Evolutionary conservation across 371 early-diverging fungal genomes (phyloP).

Genomic region (Nematocida sp.): DNA sequence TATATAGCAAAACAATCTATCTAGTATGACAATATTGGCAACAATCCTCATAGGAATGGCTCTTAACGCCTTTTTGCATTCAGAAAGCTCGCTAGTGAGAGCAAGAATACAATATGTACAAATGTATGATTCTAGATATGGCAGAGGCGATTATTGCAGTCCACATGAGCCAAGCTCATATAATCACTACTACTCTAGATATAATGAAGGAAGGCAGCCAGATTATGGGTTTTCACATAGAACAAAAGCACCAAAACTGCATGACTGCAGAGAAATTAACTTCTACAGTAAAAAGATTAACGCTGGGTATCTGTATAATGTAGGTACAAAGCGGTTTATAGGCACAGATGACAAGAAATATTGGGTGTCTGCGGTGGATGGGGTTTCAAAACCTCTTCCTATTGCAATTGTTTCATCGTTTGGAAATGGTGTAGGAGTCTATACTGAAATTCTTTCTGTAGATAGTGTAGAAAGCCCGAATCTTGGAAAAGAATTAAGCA

Average conservation of each 20-base stretch:
- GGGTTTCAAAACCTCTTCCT: neutral
- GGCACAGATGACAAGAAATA: neutral
- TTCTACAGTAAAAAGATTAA: slow-evolving; percentile 23
- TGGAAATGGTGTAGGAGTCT: slow-evolving; percentile 19
- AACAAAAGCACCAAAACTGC: neutral
- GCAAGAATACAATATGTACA: too few relatives aligned
- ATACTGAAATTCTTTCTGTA: neutral
- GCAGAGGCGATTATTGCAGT: too few relatives aligned
- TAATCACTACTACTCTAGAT: too few relatives aligned
- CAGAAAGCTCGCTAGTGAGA: too few relatives aligned
- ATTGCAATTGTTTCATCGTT: neutral
- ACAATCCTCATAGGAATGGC: too few relatives aligned
- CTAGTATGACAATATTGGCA: too few relatives aligned
- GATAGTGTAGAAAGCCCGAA: neutral
- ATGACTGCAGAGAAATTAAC: slow-evolving; percentile 5
- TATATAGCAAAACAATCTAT: slow-evolving; percentile 7
- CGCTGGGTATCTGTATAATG: slow-evolving; percentile 31
- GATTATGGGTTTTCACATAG: neutral
- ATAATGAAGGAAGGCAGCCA: too few relatives aligned
- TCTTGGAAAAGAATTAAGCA: neutral
- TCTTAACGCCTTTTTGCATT: too few relatives aligned
- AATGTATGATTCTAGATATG: too few relatives aligned
- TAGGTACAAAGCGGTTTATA: slow-evolving; percentile 34
- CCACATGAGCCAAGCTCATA: too few relatives aligned
- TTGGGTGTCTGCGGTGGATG: neutral